Evolutionary conservation across 352 stramenopile species (phyloP).

Genomic region (Phytopythium helicoides): DNA sequence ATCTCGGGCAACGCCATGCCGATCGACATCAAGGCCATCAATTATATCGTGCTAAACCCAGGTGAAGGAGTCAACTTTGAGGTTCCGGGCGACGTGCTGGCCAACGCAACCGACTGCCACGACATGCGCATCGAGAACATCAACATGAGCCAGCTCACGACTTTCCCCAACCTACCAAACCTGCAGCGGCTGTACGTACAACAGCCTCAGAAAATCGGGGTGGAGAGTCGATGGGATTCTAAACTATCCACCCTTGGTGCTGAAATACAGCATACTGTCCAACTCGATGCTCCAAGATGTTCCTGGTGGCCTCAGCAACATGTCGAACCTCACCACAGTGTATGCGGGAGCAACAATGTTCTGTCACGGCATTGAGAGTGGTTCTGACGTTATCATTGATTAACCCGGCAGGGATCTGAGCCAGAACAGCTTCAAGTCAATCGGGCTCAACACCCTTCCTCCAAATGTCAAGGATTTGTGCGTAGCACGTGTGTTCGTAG

Average conservation of each 20-base stretch:
- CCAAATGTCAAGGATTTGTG: constrained; percentile 17
- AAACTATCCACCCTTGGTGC: not conserved
- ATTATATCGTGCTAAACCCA: constrained; percentile 21
- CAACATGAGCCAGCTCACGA: constrained; percentile 22
- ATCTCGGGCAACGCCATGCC: constrained; percentile 38
- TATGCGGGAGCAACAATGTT: constrained; percentile 5
- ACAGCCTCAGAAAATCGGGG: not conserved
- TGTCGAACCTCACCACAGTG: constrained; percentile 15
- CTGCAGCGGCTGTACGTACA: constrained; percentile 27
- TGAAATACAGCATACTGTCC: constrained; percentile 8
- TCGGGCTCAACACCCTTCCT: constrained; percentile 8
- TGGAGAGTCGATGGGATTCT: constrained; percentile 13
- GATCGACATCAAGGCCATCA: constrained; percentile 28
- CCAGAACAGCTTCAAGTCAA: constrained; percentile 18
- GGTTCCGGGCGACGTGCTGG: constrained; percentile 15
- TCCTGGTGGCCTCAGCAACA: constrained; percentile 13
- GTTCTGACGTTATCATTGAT: no score
- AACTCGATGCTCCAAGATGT: constrained; percentile 15
- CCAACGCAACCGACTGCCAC: constrained; percentile 23
- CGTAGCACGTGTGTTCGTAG: not conserved
- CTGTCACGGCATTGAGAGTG: no score
- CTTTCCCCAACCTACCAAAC: constrained; percentile 21
- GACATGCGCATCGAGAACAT: constrained; percentile 39
- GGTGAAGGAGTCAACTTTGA: constrained; percentile 19
- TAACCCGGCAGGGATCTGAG: constrained; percentile 15